Conservation (phyloP, 1,284 basidiomycete species). For the Agroathelia rolfsii region DNA sequence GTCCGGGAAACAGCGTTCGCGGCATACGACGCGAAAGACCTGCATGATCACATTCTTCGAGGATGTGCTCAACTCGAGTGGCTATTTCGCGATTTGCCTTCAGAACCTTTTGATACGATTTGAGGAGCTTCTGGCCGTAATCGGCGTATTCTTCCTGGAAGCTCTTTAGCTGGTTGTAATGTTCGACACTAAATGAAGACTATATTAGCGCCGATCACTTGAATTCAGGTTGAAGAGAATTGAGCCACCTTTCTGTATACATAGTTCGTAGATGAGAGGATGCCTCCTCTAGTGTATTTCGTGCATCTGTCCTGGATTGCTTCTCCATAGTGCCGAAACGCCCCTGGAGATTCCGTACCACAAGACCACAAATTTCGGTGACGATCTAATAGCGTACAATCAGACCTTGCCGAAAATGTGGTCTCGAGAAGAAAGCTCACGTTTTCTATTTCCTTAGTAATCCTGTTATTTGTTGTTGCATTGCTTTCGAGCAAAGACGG, state of each 20-base stretch:
- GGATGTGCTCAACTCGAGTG: conserved; percentile 17
- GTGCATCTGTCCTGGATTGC: conserved; percentile 27
- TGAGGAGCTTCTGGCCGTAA: conserved; percentile 20
- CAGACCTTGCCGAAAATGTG: too few relatives aligned
- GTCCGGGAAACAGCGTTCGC: conserved; percentile 19
- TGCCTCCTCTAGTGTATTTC: conserved; percentile 29
- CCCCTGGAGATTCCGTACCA: too few relatives aligned
- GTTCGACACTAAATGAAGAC: conserved; percentile 22
- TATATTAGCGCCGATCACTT: conserved; percentile 13
- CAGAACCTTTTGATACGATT: conserved; percentile 25
- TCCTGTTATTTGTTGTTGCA: too few relatives aligned
- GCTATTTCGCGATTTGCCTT: conserved; percentile 21
- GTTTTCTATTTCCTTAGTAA: too few relatives aligned
- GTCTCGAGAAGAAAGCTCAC: too few relatives aligned
- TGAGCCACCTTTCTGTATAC: conserved; percentile 27
- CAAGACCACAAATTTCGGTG: too few relatives aligned
- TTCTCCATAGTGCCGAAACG: conserved; percentile 29
- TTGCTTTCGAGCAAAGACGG: too few relatives aligned
- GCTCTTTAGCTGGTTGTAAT: conserved; percentile 30
- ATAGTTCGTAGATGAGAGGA: conserved; percentile 29
- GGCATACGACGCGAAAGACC: conserved; percentile 27
- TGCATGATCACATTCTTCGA: conserved; percentile 28
- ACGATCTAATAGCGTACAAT: too few relatives aligned
- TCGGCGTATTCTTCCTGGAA: conserved; percentile 33
- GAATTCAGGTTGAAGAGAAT: not conserved